Evolutionary conservation across 2,329 filamentous ascomycete genomes (phyloP), one percentile per base, ranked within the genome.

Genomic region (Neopestalotiopsis clavispora): DNA sequence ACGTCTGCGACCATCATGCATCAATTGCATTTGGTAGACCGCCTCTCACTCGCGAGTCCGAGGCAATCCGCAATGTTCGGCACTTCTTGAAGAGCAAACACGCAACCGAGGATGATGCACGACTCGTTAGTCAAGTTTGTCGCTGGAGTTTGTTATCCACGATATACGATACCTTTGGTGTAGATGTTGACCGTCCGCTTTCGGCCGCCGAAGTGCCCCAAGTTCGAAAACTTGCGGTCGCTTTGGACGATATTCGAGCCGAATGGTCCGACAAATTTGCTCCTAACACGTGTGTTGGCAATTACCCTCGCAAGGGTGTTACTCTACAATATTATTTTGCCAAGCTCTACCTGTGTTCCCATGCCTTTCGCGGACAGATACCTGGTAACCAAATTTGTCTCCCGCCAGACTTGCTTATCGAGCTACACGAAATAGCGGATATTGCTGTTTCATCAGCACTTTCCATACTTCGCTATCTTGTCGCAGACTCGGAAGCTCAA

Each of bases 1-100:
- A 91, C 72, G 87, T 90, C 1, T 91, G 89, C 73, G 89, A 91
- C 73, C 89, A 90, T 70, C 89, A 91, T 75, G 87, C 91, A 34
- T 89, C 87, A 66, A 90, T 91, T 65, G 84, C 89, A 0, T 91
- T 91, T 66, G 72, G 72, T 1, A 65, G 70, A 13, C 71, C 72
- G 10, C 72, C 72, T 2, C 34, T 72, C 12, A 73, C 68, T 23
- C 52, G 67, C 34, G 68, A 72, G 62, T 71, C 56, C 17, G 65
- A 70, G 30, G 65, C 66, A 30, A 38, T 72, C 14, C 34, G 58
- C 40, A 62, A 64, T 30, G 67, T 52, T 4, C 17, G 66, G 62
- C 49, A 68, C 3, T 70, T 73, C 45, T 40, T 71, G 12, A 20
- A 67, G 4, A 67, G 67, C n/a, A 56, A 23, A 9, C 68, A 68